Base-by-base conservation (phyloP, 2,329 filamentous ascomycete genomes). In the Aspergillus novoparasiticus region DNA sequence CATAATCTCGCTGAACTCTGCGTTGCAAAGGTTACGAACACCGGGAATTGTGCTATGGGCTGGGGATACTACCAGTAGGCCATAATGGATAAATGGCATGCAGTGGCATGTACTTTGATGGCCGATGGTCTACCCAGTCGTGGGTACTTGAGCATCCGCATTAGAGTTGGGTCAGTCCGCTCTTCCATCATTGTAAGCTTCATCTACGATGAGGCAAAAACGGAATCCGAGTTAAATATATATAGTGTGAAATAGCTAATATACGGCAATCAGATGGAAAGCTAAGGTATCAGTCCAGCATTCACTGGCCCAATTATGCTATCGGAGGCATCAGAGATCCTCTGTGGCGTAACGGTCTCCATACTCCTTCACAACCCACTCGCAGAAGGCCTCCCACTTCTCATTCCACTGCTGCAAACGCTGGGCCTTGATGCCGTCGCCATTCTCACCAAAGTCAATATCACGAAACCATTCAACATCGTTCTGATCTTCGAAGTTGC, bases 351-450 rank as follows among this genome's bases (percentile, higher is more conserved):
- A 63, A 32, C 59, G 11, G 12, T 34, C 26, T 6, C 66, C 60
- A 36, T 62, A 66, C 26, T 61, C 60, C 5, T 56, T 83, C 23
- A 96, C 90, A 50, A 97, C 84, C 92, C 93, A 97, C 57, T 92
- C 83, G 73, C 93, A 97, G 74, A 94, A 97, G 70, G 87, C 84
- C 82, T 97, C 94, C 89, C 93, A 97, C 71, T 91, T 86, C 45
- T 86, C 78, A 39, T 86, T 85, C 93, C 93, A 97, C 75, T 93
- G 84, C 75, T 87, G 87, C 75, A 97, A 78, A 67, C 88, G 83
- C 77, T 88, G 75, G 0, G 91, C 91, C 75, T 94, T 89, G 61
- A 89, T 71, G 0, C 91, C 87, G 46, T 80, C 81, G 2, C 92
- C 93, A 61, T 89, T 81, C 53, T 87, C 88, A 1, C 91, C 93